Conservation (phyloP, 2,329 filamentous ascomycete genomes). For the Ophiognomonia clavigignenti-juglandacearum region DNA sequence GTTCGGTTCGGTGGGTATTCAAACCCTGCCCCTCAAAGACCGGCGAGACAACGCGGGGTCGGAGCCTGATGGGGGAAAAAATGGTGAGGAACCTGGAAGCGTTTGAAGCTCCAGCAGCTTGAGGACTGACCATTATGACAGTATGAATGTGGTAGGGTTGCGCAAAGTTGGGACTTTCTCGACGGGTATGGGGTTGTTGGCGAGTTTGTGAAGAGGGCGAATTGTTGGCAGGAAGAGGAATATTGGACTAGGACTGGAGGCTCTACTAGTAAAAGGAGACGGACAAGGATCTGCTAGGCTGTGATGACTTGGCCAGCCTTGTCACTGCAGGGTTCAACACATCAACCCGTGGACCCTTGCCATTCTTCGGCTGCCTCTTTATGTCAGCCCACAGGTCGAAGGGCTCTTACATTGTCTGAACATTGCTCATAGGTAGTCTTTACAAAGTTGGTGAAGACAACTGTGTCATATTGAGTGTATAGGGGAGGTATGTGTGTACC, state of each 20-base stretch:
- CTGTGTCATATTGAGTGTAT: too few relatives aligned
- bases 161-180: too few relatives aligned
- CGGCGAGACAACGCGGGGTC: not conserved
- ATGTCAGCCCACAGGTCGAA: too few relatives aligned
- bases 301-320: too few relatives aligned
- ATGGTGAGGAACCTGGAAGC: not conserved
- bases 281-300: not conserved
- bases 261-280: slow-evolving; percentile 16
- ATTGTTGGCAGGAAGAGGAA: slow-evolving; percentile 6
- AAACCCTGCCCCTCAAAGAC: slow-evolving; percentile 13
- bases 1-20: slow-evolving; percentile 1
- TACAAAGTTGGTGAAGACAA: too few relatives aligned
- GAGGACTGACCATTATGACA: slow-evolving; percentile 14
- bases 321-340: too few relatives aligned
- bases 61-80: slow-evolving; percentile 10
- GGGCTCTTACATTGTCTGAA: too few relatives aligned
- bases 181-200: too few relatives aligned
- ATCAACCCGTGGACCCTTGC: too few relatives aligned
- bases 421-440: too few relatives aligned
- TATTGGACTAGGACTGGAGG: slow-evolving; percentile 8
- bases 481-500: too few relatives aligned
- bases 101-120: not conserved
- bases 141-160: not conserved
- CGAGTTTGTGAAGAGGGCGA: slow-evolving; percentile 2
- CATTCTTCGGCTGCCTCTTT: too few relatives aligned